Percentiles rank a stretch among this genome's conserved stretches.
Conservation (phyloP, 805 yeast species). For the Barnettozyma populi region DNA sequence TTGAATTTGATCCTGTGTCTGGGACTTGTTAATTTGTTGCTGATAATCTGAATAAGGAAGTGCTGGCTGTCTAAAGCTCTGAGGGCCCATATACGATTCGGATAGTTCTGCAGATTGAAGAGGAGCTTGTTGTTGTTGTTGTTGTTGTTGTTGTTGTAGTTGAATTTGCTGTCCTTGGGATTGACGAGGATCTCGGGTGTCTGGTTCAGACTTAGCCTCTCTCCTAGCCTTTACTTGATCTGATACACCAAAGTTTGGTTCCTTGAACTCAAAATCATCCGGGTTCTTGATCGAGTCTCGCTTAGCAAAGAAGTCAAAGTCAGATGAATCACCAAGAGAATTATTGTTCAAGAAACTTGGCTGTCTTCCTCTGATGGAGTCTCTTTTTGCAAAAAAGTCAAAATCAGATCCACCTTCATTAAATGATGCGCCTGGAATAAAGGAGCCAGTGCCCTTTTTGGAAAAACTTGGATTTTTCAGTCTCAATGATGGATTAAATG, state of each 20-base stretch:
- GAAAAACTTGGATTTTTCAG: slow-evolving; percentile 25
- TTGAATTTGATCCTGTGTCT: slow-evolving; percentile 1
- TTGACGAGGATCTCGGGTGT: slow-evolving; percentile 8
- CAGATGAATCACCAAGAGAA: slow-evolving; percentile 19
- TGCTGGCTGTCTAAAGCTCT: slow-evolving; percentile 10
- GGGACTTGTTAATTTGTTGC: slow-evolving; percentile 1
- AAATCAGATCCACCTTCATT: slow-evolving; percentile 17
- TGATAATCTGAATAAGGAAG: slow-evolving; percentile 9
- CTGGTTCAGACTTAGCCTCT: slow-evolving; percentile 22
- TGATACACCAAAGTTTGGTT: slow-evolving; percentile 4
- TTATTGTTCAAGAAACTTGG: slow-evolving; percentile 23
- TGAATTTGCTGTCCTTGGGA: not conserved
- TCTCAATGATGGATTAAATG: slow-evolving; percentile 36
- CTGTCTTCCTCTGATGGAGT: slow-evolving; percentile 23
- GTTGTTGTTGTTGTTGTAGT: slow-evolving; percentile 2
- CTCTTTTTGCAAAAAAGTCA: slow-evolving; percentile 24
- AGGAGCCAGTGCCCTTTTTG: slow-evolving; percentile 14
- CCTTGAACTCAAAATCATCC: slow-evolving; percentile 13
- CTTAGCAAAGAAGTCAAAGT: slow-evolving; percentile 25
- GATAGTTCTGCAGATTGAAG: not conserved
- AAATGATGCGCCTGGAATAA: slow-evolving; percentile 12
- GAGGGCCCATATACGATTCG: not conserved
- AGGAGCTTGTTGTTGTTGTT: slow-evolving; percentile 2
- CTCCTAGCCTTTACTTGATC: slow-evolving; percentile 8
- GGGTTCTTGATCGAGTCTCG: slow-evolving; percentile 25